Base-by-base conservation (phyloP, 495 filamentous ascomycete genomes). In the Penicillium parvum region DNA sequence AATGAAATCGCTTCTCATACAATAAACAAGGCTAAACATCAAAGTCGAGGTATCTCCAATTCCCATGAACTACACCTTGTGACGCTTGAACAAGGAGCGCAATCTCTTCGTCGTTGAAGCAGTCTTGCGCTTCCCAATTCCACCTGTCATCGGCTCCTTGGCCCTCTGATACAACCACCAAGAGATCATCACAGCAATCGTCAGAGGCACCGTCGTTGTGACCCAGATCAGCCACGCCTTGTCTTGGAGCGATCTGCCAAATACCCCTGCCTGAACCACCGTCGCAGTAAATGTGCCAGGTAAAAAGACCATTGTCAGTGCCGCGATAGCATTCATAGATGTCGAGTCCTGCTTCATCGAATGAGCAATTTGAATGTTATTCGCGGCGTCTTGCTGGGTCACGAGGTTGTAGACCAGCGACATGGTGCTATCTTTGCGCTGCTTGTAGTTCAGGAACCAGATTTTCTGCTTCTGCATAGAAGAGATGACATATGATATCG, bases 221-320 rank as follows among this genome's bases (percentile, higher is more conserved):
- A 25, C 27, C 39, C 40, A 49, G 15, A 49, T 30, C 12, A 37
- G 26, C 39, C 46, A 49, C 4, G 22, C 23, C 32, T 37, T 37
- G 7, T 29, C 23, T 18, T 7, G 3, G 19, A 41, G 22, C 3
- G 30, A 22, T 6, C 12, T 32, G 7, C 45, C 45, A 19, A 48
- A 48, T 17, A 49, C 28, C 3, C 27, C 39, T 11, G 46, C 40
- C 4, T 28, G 39, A 5, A 49, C 39, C 1, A 49, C 26, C 3
- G 29, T 43, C 8, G 47, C 51, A 3, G 34, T 37, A 30, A 78
- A 77, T 10, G 69, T 78, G 0, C 71, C 74, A 0, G 75, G 75
- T 2, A 79, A 46, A 48, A 79, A 77, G 10, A 71, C 53, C 73
- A 79, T 76, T 16, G 76, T 74, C 19, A 79, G 50, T 3, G 69